Percentiles rank a stretch among this genome's conserved stretches.
Evolutionary conservation across 371 early-diverging fungal species (phyloP).

Genomic region (Chytridiales sp.): DNA sequence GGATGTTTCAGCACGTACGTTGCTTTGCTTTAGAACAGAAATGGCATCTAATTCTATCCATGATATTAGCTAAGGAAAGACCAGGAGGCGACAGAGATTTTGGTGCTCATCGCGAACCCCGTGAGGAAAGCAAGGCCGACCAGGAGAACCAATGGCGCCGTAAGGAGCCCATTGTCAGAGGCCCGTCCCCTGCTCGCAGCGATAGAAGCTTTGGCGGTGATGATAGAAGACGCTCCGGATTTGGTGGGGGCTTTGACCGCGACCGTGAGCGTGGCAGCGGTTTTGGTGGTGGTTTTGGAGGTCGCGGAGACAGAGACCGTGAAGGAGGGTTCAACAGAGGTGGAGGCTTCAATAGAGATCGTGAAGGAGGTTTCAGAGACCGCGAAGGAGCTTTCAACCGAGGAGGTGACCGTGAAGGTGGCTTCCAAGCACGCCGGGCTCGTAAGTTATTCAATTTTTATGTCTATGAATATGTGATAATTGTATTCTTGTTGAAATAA

Average conservation of each 20-base stretch:
- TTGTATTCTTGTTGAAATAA: background rate
- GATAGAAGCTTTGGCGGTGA: constrained; percentile 15
- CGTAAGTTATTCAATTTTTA: constrained; percentile 32
- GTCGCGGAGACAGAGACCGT: constrained; percentile 16
- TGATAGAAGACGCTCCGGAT: constrained; percentile 21
- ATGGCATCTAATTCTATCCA: too few species aligned
- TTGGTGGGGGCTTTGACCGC: constrained; percentile 31
- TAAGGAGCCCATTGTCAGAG: constrained; percentile 30
- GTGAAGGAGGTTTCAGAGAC: constrained; percentile 33
- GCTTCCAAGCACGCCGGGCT: background rate
- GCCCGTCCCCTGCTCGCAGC: constrained; percentile 16
- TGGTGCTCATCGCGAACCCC: too few species aligned
- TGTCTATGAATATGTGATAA: constrained; percentile 18
- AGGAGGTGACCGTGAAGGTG: background rate
- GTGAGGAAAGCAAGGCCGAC: constrained; percentile 38
- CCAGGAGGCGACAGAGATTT: too few species aligned
- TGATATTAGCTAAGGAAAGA: too few species aligned
- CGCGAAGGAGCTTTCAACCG: constrained; percentile 19
- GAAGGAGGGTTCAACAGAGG: constrained; percentile 27
- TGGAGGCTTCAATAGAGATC: constrained; percentile 47
- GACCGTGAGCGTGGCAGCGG: constrained; percentile 31
- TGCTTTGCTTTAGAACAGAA: constrained; percentile 1
- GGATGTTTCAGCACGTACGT: constrained; percentile 75
- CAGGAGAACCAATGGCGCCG: constrained; percentile 54
- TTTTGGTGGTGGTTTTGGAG: constrained; percentile 36